Evolutionary conservation across 1,284 basidiomycete genomes (phyloP), one percentile per base, ranked within the genome.

Genomic region (Boletus holoroseus): DNA sequence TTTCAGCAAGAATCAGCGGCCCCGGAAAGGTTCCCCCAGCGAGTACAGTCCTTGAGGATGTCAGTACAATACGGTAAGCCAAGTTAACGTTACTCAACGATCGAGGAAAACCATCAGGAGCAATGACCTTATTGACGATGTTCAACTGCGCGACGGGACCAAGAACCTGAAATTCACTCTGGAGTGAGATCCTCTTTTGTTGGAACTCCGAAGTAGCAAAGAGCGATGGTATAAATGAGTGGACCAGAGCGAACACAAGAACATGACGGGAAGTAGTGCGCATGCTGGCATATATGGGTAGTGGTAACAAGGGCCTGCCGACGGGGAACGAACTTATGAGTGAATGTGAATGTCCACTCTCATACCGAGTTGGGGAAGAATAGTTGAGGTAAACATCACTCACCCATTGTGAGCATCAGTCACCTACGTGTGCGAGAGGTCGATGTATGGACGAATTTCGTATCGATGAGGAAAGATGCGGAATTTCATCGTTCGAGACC

Each of bases 1-100:
- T 71, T 15, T 56, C 28, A 4, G 62, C 71, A 27, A 42, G 35
- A 24, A 72, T 67, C 6, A 68, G 36, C 7, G 71, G 68, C 0
- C 65, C 69, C 7, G 68, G 69, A 48, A 72, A 69, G 1, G 30
- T 53, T 38, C 59, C 62, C n/a, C 43, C 58, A 6, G 60, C 59
- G 16, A 62, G 53, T 7, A 54, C 50, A 16, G 62, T 39, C 28
- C 62, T 63, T 38, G n/a, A 22, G 8, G 28, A 32, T 20, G 13
- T 58, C 16, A 55, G 41, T 28, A 39, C 18, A 16, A 38, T 38
- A 30, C 4, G 3, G 5, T 12, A 16, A 22, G 1, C 30, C 24
- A 18, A 18, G 7, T 15, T 11, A 32, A 30, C 6, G 8, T 20
- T 11, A 58, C 62, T 43, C 41, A 56, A 60, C 59, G 57, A 58